A percentile compares a stretch with the other conserved stretches of the same genome.
These are phyloP conservation scores for Paramyrothecium roridum DNA, from an alignment of 2,329 filamentous ascomycete species.

Conservation along the genomic window DNA sequence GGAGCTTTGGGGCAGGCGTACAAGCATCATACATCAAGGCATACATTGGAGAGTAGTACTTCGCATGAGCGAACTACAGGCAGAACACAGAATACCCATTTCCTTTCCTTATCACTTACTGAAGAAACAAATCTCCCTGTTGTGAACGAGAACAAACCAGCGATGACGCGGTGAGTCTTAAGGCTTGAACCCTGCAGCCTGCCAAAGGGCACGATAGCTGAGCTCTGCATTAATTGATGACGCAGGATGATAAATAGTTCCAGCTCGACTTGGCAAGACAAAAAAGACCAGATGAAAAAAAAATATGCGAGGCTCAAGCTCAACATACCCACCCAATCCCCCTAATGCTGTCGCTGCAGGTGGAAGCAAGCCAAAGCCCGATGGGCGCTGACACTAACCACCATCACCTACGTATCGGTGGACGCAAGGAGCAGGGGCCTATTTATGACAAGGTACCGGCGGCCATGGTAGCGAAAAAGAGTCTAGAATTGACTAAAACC, in stretches of 20 bases:
- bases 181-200: neutral
- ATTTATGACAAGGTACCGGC: too few relatives aligned
- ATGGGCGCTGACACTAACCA: too few relatives aligned
- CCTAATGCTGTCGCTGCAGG: too few relatives aligned
- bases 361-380: too few relatives aligned
- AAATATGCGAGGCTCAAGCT: too few relatives aligned
- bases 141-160: neutral
- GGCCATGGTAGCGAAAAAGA: too few relatives aligned
- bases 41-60: constrained; percentile 1
- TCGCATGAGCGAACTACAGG: constrained; percentile 19
- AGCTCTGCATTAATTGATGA: neutral
- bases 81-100: constrained; percentile 26
- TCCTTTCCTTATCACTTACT: constrained; percentile 12
- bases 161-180: neutral
- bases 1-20: neutral
- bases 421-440: too few relatives aligned
- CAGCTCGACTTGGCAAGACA: neutral
- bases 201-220: neutral
- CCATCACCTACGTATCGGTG: too few relatives aligned
- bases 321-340: too few relatives aligned
- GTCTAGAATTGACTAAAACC: too few relatives aligned
- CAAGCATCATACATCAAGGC: neutral
- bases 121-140: neutral
- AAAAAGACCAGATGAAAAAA: too few relatives aligned
- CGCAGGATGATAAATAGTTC: neutral